Evolutionary conservation across 768 basidiomycete species (phyloP).

Genomic region (Rhodotorula diobovata): DNA sequence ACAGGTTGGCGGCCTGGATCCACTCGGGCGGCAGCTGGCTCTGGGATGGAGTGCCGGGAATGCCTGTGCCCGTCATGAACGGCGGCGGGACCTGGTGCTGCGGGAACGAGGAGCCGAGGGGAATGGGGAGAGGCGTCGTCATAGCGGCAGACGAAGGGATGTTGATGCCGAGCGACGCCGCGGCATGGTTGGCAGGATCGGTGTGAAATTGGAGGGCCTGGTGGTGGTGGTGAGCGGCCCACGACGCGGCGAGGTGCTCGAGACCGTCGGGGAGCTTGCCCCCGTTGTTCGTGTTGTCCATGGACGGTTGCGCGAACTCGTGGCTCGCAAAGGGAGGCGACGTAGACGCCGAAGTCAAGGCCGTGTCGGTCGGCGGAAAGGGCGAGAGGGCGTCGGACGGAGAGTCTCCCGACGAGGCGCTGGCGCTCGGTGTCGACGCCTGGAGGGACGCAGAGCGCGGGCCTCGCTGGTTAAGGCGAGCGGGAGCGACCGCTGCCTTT

Average conservation of each 20-base stretch:
- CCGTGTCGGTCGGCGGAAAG: conserved; percentile 3
- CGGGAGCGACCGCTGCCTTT: too few relatives aligned
- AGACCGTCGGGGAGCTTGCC: conserved; percentile 14
- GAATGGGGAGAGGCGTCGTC: background rate
- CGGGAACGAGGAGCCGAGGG: background rate
- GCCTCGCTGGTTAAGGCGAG: background rate
- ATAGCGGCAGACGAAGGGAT: background rate
- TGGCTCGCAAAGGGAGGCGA: background rate
- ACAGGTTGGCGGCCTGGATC: conserved; percentile 15
- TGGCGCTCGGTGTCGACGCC: conserved; percentile 11
- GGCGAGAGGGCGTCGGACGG: conserved; percentile 1
- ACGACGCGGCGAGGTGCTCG: conserved; percentile 15
- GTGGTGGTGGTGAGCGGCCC: background rate
- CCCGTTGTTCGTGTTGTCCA: background rate
- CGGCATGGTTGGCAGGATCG: background rate
- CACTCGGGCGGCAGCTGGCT: conserved; percentile 24
- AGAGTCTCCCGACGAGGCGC: conserved; percentile 26
- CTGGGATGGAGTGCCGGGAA: conserved; percentile 4
- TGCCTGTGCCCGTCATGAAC: background rate
- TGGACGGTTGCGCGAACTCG: background rate
- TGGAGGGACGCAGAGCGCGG: background rate
- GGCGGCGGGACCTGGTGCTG: background rate
- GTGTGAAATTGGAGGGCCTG: conserved; percentile 1
- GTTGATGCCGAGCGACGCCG: background rate
- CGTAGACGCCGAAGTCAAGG: conserved; percentile 27